phyloP scores from a whole-genome alignment of 1,284 basidiomycete species.

The Irpex sp. region DNA sequence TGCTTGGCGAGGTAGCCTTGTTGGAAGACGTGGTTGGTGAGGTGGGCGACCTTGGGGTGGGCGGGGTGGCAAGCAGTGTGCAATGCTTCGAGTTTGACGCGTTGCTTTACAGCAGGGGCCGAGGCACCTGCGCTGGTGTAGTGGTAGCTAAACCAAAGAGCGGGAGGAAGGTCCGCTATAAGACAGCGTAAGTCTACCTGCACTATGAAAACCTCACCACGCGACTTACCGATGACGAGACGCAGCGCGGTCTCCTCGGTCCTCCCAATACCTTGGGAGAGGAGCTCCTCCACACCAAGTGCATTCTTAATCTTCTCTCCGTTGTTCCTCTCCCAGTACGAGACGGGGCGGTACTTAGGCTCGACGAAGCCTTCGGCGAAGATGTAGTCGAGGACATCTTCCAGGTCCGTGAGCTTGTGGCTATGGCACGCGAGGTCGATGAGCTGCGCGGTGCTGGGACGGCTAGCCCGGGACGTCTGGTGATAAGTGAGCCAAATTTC shows the following conservation, averaged over 20 bases:
- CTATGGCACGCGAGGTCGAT: slow-evolving; percentile 40
- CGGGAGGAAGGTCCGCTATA: slow-evolving; percentile 35
- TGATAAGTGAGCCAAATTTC: slow-evolving; percentile 47
- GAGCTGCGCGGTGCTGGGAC: slow-evolving; percentile 40
- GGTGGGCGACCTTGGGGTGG: slow-evolving; percentile 31
- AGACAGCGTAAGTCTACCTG: not conserved
- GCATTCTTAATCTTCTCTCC: slow-evolving; percentile 33
- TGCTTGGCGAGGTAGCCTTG: slow-evolving; percentile 35
- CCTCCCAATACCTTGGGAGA: slow-evolving; percentile 36
- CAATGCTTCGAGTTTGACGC: slow-evolving; percentile 32
- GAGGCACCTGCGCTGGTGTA: slow-evolving; percentile 30
- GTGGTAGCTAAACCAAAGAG: slow-evolving; percentile 42
- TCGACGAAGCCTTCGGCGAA: slow-evolving; percentile 44
- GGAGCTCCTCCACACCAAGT: slow-evolving; percentile 34
- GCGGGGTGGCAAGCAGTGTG: slow-evolving; percentile 25
- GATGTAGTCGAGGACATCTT: slow-evolving; percentile 46
- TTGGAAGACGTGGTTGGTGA: slow-evolving; percentile 43
- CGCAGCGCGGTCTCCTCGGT: slow-evolving; percentile 38
- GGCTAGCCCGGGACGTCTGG: slow-evolving; percentile 37
- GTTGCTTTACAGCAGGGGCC: slow-evolving; percentile 32
- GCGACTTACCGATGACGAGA: slow-evolving; percentile 37
- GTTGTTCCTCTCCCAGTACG: slow-evolving; percentile 41
- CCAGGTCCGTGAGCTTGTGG: slow-evolving; percentile 37
- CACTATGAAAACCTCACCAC: slow-evolving; percentile 1
- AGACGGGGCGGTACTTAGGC: slow-evolving; percentile 34